Evolutionary conservation across 106 monocot genomes (phyloP).

Genomic region (Alisma plantagoaquatica): DNA sequence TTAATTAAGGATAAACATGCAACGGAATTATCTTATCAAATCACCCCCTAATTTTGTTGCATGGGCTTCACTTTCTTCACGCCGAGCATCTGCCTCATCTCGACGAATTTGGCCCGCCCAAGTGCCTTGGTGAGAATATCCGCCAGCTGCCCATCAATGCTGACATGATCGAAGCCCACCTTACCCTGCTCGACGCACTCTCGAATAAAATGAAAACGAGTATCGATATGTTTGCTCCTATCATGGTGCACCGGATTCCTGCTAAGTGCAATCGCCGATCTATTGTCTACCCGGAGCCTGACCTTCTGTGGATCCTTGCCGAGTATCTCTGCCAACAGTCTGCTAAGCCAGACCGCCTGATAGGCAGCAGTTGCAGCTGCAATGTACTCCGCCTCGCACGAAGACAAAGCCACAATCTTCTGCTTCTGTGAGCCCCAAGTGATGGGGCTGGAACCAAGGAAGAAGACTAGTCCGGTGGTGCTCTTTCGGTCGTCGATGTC

Average conservation of each 20-base stretch:
- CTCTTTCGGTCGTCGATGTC: slow-evolving; percentile 1
- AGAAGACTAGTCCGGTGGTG: no score
- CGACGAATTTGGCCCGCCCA: no score
- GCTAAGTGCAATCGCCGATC: neutral
- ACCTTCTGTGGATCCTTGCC: no score
- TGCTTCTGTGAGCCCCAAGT: slow-evolving; percentile 4
- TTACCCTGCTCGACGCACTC: neutral
- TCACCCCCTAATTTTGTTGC: no score
- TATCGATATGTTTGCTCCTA: neutral
- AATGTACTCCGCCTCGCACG: slow-evolving; percentile 3
- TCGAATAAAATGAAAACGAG: neutral
- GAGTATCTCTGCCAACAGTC: no score
- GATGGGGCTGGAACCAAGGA: neutral
- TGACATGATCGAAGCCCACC: neutral
- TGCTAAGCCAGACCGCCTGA: no score
- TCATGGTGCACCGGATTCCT: neutral
- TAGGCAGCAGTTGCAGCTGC: no score
- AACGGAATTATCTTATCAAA: no score
- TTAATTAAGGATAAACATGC: no score
- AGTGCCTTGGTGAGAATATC: neutral
- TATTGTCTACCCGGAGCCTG: no score
- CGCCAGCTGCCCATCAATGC: neutral
- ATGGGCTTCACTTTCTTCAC: no score
- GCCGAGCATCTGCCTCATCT: no score
- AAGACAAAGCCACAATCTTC: neutral